Evolutionary conservation across 257 asterid genomes (phyloP).

Genomic region (Echites panduratus): DNA sequence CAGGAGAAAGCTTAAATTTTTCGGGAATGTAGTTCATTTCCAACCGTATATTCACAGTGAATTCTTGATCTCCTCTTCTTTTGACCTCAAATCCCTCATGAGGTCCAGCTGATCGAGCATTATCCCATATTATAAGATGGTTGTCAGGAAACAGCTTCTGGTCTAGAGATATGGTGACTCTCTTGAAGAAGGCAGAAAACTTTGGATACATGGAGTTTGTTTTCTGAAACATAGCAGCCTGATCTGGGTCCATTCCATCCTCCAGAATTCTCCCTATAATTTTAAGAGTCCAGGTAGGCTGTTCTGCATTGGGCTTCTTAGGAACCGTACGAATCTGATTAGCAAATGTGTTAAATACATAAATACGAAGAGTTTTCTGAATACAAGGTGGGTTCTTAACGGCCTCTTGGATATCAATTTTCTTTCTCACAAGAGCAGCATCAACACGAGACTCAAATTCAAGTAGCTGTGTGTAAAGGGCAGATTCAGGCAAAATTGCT

Average conservation of each 20-base stretch:
- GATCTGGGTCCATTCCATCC: conserved; percentile 90
- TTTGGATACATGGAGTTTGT: conserved; percentile 66
- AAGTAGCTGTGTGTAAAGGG: conserved; percentile 92
- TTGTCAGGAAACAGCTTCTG: conserved; percentile 85
- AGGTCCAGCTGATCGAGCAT: conserved; percentile 78
- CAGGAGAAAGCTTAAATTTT: conserved; percentile 73
- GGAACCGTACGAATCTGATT: conserved; percentile 76
- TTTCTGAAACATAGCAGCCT: conserved; percentile 76
- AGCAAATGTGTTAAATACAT: conserved; percentile 81
- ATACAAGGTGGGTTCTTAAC: conserved; percentile 65
- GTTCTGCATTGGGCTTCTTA: conserved; percentile 80
- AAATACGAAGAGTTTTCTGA: conserved; percentile 84
- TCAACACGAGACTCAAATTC: conserved; percentile 94
- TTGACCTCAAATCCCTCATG: conserved; percentile 98
- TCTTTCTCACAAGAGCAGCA: conserved; percentile 83
- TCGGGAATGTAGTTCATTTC: conserved; percentile 92
- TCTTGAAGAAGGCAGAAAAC: conserved; percentile 83
- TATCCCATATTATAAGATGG: conserved; percentile 88
- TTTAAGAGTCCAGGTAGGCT: conserved; percentile 94
- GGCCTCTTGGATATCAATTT: conserved; percentile 92
- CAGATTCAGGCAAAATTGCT: conserved; percentile 90
- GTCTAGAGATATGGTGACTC: conserved; percentile 82
- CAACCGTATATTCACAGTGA: conserved; percentile 64
- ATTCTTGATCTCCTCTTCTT: conserved; percentile 93
- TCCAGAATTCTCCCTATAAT: conserved; percentile 89